Evolutionary conservation across 805 yeast genomes (phyloP).

Genomic region (Zygoascus bituminiphila): DNA sequence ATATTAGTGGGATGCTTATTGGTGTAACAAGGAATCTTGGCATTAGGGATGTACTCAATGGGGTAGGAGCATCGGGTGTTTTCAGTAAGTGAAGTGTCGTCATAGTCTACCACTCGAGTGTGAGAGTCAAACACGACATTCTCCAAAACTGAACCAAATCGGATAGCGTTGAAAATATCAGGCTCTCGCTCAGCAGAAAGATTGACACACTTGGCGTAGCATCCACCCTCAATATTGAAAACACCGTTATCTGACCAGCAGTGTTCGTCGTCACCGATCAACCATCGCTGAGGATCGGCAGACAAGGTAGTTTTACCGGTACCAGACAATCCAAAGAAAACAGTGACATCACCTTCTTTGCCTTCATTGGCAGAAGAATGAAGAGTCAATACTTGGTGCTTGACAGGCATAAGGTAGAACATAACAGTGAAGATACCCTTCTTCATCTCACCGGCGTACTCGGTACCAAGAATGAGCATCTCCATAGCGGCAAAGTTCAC

Average conservation of each 20-base stretch:
- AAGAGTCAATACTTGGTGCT: constrained; percentile 80
- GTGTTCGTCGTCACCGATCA: constrained; percentile 98
- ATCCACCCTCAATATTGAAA: constrained; percentile 98
- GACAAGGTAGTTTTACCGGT: constrained; percentile 97
- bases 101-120: constrained; percentile 79
- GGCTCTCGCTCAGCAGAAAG: constrained; percentile 90
- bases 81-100: constrained; percentile 76
- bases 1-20: constrained; percentile 88
- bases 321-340: constrained; percentile 95
- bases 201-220: constrained; percentile 96
- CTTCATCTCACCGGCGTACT: constrained; percentile 99
- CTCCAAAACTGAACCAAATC: constrained; percentile 90
- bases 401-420: constrained; percentile 98
- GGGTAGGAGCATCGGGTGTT: constrained; percentile 99
- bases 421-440: constrained; percentile 98
- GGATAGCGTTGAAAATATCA: constrained; percentile 90
- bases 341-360: constrained; percentile 75
- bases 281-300: constrained; percentile 88
- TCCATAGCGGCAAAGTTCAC: constrained; percentile 96
- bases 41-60: constrained; percentile 92
- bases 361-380: constrained; percentile 97
- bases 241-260: constrained; percentile 99
- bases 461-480: constrained; percentile 97
- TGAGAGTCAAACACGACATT: constrained; percentile 78
- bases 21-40: constrained; percentile 90